Evolutionary conservation across 2,329 filamentous ascomycete species (phyloP).

Genomic region (Ophiostoma sp.): DNA sequence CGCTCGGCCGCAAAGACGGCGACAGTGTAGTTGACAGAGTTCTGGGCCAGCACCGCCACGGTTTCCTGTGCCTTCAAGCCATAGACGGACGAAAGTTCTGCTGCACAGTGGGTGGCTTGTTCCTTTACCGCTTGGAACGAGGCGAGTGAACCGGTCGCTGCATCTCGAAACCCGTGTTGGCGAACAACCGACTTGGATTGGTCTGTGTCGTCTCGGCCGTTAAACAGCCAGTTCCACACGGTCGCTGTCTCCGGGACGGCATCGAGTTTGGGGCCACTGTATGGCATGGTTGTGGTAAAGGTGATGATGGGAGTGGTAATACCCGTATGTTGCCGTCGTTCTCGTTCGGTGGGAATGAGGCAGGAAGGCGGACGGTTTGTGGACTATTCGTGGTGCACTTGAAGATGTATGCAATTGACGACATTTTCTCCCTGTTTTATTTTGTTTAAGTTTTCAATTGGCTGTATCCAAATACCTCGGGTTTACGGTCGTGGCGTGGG

Average conservation of each 20-base stretch:
- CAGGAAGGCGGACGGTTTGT: no score
- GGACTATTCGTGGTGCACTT: no score
- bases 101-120: background rate
- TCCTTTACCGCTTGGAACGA: background rate
- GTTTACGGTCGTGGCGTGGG: no score
- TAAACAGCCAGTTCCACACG: background rate
- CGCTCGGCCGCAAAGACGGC: background rate
- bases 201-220: background rate
- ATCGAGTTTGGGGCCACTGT: background rate
- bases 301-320: background rate
- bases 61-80: background rate
- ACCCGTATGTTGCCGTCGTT: no score
- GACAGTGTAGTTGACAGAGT: background rate
- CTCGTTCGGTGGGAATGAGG: no score
- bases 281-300: background rate
- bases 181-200: background rate
- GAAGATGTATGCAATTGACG: no score
- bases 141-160: background rate
- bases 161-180: background rate
- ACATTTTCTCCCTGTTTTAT: no score
- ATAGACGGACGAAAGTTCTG: background rate
- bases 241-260: background rate
- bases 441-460: no score
- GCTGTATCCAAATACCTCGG: no score
- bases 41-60: background rate